Conservation (phyloP, 805 yeast genomes). For the Lachancea meyersii region DNA sequence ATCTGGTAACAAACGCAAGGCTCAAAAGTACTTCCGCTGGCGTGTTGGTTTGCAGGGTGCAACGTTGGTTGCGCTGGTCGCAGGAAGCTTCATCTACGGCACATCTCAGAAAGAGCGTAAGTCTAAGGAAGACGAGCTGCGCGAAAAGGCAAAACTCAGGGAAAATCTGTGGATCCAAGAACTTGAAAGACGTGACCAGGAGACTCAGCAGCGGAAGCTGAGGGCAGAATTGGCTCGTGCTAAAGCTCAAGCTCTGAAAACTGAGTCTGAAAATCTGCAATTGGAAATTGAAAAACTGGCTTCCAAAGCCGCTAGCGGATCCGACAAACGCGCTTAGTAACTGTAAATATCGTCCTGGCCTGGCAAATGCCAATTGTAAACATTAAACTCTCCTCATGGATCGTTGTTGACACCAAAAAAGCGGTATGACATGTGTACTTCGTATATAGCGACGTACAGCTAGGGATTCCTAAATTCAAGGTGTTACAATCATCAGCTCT, state of each 20-base stretch:
- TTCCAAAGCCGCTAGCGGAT: conserved; percentile 6
- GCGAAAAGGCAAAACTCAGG: conserved; percentile 77
- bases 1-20: conserved; percentile 63
- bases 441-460: too few species aligned
- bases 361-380: too few species aligned
- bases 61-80: conserved; percentile 74
- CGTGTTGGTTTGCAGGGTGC: conserved; percentile 83
- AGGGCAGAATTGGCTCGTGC: conserved; percentile 58
- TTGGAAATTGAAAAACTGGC: conserved; percentile 27
- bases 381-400: too few species aligned
- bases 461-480: too few species aligned
- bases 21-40: conserved; percentile 84
- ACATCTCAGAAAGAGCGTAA: conserved; percentile 41
- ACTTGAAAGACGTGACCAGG: conserved; percentile 77
- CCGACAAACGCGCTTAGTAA: conserved; percentile 5
- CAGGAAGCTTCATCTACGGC: conserved; percentile 71
- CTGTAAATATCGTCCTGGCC: not conserved
- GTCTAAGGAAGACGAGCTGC: conserved; percentile 56
- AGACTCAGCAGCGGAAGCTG: conserved; percentile 57
- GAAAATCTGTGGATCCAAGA: conserved; percentile 86
- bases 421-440: too few species aligned
- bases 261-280: conserved; percentile 23
- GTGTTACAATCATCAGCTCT: too few species aligned
- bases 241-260: conserved; percentile 36
- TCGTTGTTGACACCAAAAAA: too few species aligned